Evolutionary conservation across 2,329 filamentous ascomycete species (phyloP).

Genomic region (Colletotrichum euphorbiae): DNA sequence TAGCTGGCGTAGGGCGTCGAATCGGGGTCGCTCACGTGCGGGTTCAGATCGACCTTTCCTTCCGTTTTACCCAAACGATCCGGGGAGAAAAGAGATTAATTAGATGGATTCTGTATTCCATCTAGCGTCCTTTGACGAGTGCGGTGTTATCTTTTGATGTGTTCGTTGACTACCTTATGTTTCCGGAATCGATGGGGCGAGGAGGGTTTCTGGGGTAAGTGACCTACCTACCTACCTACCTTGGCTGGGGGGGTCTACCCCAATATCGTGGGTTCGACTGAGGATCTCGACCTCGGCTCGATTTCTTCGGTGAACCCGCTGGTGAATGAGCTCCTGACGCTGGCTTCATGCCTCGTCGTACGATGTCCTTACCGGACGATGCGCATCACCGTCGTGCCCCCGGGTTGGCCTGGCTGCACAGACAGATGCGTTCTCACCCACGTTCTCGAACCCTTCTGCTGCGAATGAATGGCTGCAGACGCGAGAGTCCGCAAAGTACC

Average conservation of each 20-base stretch:
- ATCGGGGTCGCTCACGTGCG: constrained; percentile 11
- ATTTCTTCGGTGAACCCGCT: neutral
- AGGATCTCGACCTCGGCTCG: constrained; percentile 5
- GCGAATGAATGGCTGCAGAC: too few species aligned
- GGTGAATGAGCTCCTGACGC: too few species aligned
- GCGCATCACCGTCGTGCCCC: too few species aligned
- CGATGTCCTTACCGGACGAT: too few species aligned
- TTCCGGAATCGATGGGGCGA: neutral
- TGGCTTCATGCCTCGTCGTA: too few species aligned
- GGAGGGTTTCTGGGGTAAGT: neutral
- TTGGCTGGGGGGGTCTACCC: neutral
- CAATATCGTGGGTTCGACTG: neutral
- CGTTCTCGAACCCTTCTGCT: too few species aligned
- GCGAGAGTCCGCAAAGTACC: too few species aligned
- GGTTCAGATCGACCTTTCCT: neutral
- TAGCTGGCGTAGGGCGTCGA: constrained; percentile 20
- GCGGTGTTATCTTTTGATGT: neutral
- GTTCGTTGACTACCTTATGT: neutral
- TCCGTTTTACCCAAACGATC: neutral
- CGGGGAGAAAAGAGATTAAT: neutral
- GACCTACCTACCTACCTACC: too few species aligned
- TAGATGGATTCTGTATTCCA: neutral
- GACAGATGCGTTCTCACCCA: too few species aligned
- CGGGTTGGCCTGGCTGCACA: too few species aligned
- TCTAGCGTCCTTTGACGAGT: neutral